Conservation (phyloP, 2,329 filamentous ascomycete species). For the Talaromyces rugulosus region DNA sequence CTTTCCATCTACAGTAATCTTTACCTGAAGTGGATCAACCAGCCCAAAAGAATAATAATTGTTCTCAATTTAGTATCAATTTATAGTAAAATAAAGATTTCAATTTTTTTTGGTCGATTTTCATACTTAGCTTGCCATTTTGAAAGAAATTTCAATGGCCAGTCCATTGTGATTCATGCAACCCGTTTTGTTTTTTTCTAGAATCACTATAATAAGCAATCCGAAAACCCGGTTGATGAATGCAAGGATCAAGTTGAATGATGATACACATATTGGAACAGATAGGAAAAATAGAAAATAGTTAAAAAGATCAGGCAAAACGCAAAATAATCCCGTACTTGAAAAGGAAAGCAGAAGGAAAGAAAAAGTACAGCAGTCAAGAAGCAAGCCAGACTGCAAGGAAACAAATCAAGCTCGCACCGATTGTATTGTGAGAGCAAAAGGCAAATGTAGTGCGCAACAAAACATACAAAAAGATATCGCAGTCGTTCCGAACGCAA, state of each 20-base stretch:
- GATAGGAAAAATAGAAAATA: not conserved
- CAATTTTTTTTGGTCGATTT: not conserved
- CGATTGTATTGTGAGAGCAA: not conserved
- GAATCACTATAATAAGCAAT: not conserved
- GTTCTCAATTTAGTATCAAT: not conserved
- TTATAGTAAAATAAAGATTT: not conserved
- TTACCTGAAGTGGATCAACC: slow-evolving; percentile 7
- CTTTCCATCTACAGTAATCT: slow-evolving; percentile 11
- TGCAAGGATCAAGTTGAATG: not conserved
- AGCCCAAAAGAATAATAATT: not conserved
- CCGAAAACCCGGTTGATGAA: not conserved
- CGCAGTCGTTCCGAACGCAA: slow-evolving; percentile 15
- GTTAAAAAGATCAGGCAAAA: not conserved
- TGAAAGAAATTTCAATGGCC: no score
- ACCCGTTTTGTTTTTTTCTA: not conserved
- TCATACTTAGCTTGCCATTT: not conserved
- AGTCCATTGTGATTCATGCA: not conserved
- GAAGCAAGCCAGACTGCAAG: not conserved
- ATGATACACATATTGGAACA: not conserved
- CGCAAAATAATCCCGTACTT: slow-evolving; percentile 4
- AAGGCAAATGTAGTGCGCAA: not conserved
- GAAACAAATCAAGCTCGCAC: not conserved
- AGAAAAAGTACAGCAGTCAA: not conserved
- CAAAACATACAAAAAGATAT: slow-evolving; percentile 9
- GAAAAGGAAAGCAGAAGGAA: slow-evolving; percentile 5